A percentile compares a stretch with the other conserved stretches of the same genome.
Conservation (phyloP, 2,329 filamentous ascomycete species). For the Sordariomycetes sp. region DNA sequence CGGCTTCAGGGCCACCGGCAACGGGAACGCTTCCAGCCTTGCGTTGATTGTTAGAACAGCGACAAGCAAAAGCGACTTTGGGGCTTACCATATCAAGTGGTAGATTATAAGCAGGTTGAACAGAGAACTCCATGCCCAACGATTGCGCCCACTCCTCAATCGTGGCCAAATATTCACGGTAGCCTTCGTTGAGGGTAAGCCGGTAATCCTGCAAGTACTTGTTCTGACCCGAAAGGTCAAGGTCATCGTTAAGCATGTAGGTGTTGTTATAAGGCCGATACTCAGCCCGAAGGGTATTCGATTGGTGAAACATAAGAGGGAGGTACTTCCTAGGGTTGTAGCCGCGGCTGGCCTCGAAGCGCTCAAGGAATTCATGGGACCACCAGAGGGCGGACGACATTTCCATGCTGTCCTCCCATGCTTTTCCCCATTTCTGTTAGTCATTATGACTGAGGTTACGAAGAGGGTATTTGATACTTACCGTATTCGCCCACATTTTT, state of each 20-base stretch:
- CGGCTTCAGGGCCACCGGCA: not conserved
- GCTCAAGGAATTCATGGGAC: not conserved
- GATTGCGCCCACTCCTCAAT: no score
- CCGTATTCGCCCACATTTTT: not conserved
- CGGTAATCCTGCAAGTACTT: not conserved
- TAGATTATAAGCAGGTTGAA: constrained; percentile 15
- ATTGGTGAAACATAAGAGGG: not conserved
- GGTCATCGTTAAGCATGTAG: no score
- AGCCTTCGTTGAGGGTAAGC: not conserved
- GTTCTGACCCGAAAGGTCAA: not conserved
- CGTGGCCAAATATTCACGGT: no score
- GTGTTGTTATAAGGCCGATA: no score
- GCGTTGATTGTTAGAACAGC: no score
- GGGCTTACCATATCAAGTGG: not conserved
- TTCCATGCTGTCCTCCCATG: not conserved
- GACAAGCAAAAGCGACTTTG: no score
- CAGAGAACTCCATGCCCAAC: no score
- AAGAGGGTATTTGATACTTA: no score
- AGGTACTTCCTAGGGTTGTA: not conserved
- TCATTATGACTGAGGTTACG: no score
- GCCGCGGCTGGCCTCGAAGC: not conserved
- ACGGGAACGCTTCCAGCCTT: no score
- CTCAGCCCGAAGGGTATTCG: not conserved
- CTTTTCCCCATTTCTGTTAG: no score
- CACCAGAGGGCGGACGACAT: not conserved